Evolutionary conservation across 257 asterid species (phyloP).

Genomic region (Solanum ossicruentum): DNA sequence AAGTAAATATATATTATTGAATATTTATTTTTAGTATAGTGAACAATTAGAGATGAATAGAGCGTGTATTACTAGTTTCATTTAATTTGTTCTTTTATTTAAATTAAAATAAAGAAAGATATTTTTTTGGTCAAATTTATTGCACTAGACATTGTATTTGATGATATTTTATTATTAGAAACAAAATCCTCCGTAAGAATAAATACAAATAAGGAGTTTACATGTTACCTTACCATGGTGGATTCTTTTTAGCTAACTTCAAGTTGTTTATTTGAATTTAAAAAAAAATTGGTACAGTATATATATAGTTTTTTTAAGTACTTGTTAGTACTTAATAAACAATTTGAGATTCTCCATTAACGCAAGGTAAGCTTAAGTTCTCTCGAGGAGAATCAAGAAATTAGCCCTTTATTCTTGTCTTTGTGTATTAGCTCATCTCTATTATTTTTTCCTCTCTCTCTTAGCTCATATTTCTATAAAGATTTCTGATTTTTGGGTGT

Average conservation of each 20-base stretch:
- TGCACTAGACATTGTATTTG: too few species aligned
- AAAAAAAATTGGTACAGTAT: slow-evolving; percentile 8
- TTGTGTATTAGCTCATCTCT: background rate
- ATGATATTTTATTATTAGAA: too few species aligned
- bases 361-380: background rate
- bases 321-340: background rate
- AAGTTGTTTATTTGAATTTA: background rate
- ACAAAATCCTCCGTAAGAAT: too few species aligned
- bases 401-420: background rate
- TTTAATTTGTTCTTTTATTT: background rate
- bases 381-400: background rate
- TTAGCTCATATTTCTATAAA: background rate
- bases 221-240: background rate
- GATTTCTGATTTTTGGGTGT: background rate
- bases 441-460: background rate
- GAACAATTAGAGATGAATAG: too few species aligned
- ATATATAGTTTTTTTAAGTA: background rate
- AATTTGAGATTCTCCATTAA: background rate
- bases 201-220: background rate
- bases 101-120: too few species aligned
- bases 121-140: too few species aligned
- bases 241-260: slow-evolving; percentile 2
- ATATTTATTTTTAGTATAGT: too few species aligned
- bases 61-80: too few species aligned
- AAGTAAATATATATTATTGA: too few species aligned